phyloP scores from a whole-genome alignment of 805 yeast genomes.

The Yarrowia sp. region DNA sequence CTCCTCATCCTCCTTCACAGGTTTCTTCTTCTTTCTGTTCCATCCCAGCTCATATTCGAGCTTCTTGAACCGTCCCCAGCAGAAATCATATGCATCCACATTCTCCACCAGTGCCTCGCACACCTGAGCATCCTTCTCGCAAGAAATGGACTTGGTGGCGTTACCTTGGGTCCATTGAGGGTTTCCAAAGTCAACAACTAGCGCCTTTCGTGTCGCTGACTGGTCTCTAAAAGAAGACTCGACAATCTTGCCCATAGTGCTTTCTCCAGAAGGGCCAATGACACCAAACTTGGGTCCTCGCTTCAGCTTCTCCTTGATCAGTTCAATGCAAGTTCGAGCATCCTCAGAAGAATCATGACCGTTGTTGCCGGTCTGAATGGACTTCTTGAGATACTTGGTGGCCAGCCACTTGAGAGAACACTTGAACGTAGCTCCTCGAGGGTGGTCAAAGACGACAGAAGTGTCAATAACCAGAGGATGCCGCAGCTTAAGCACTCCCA shows the following conservation, averaged over 20 bases:
- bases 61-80: conserved; percentile 64
- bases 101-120: conserved; percentile 54
- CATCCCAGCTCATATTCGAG: conserved; percentile 57
- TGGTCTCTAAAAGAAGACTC: conserved; percentile 18
- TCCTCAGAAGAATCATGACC: conserved; percentile 93
- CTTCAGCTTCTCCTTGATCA: conserved; percentile 70
- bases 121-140: conserved; percentile 66
- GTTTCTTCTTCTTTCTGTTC: conserved; percentile 43
- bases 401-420: conserved; percentile 81
- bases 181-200: conserved; percentile 51
- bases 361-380: conserved; percentile 69
- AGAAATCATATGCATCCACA: conserved; percentile 56
- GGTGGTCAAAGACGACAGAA: conserved; percentile 71
- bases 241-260: conserved; percentile 31
- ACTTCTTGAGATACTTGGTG: conserved; percentile 58
- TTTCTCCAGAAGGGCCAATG: conserved; percentile 43
- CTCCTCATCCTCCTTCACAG: conserved; percentile 37
- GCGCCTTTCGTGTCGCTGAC: conserved; percentile 42
- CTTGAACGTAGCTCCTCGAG: conserved; percentile 80
- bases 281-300: conserved; percentile 74
- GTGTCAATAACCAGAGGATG: conserved; percentile 86
- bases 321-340: conserved; percentile 77
- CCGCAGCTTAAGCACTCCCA: conserved; percentile 69
- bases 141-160: conserved; percentile 54
- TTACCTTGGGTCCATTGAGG: conserved; percentile 49